Percentiles rank a stretch among this genome's conserved stretches.
phyloP scores from a whole-genome alignment of 73 alveolate species.

The Symbiodinium pilosum region DNA sequence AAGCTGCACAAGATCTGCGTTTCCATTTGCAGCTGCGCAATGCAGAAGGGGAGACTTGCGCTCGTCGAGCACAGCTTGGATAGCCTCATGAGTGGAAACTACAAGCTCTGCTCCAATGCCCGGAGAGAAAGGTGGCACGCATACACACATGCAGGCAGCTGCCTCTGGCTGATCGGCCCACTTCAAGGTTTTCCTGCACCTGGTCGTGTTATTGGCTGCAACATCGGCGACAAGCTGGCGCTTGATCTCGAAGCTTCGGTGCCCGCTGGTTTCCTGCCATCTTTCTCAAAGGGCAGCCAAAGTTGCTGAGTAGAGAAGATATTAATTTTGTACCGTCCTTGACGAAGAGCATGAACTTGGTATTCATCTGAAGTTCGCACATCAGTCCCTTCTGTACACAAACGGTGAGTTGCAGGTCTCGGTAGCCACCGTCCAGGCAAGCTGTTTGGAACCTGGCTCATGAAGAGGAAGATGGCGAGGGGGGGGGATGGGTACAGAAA shows the following conservation, averaged over 20 bases:
- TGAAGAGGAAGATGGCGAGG: no score
- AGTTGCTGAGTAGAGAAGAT: neutral
- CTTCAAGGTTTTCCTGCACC: neutral
- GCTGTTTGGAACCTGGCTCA: no score
- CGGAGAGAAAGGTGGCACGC: neutral
- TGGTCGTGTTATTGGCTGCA: neutral
- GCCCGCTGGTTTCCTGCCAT: constrained; percentile 1
- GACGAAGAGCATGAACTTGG: neutral
- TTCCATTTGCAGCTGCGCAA: neutral
- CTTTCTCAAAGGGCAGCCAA: neutral
- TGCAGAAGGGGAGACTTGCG: neutral
- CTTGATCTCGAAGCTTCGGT: neutral
- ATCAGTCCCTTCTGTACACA: neutral
- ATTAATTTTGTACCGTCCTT: neutral
- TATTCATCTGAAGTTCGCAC: neutral
- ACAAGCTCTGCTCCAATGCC: neutral
- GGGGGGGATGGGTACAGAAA: no score
- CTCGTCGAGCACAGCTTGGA: neutral
- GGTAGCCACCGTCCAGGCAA: neutral
- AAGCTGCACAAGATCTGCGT: neutral
- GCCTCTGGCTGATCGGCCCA: neutral
- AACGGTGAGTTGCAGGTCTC: neutral
- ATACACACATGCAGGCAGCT: no score
- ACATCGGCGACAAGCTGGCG: neutral
- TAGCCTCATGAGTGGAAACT: no score